Evolutionary conservation across 2,329 filamentous ascomycete genomes (phyloP), one percentile per base, ranked within the genome.

Genomic region (Aspergillus sp.): DNA sequence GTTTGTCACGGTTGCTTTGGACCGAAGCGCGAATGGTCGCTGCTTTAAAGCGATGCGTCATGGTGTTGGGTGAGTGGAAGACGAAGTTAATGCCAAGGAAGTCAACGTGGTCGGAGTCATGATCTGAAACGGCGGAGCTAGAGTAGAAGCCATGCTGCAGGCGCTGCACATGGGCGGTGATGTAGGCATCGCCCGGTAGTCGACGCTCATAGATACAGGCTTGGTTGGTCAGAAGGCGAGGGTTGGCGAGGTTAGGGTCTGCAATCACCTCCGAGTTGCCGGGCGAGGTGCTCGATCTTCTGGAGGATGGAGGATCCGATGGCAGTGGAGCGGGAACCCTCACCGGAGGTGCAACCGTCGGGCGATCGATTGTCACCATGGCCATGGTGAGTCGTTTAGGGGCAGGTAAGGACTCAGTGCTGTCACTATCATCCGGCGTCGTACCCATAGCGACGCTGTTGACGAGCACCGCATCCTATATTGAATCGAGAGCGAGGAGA

Each of bases 11-110:
- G 20, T 29, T 52, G 20, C 63, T 58, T 10, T 60, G 57, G 7
- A 74, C 54, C 1, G 73, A 73, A 2, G 78, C 78, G 20, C 71
- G 73, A 22, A 82, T 80, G 11, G 74, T 75, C 3, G 80, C 80
- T 31, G 77, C 77, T 61, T 79, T 79, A 71, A 83, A 82, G 12
- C 81, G 78, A 66, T 82, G 79, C 1, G 70, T 67, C 6, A 67
- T 59, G 2, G 75, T 77, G 51, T 78, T 69, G 4, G 76, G 70
- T 0, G 80, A 77, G 63, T 83, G 81, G 26, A 83, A 80, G n/a
- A 80, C 78, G 54, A 83, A 82, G 51, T 76, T 78, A 36, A 83
- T 69, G 0, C 78, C 81, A 4, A 81, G 74, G 55, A 83, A 82
- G 59, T 81, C 81, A 10, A 82, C 77, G 54, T 80, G 71, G 39